Evolutionary conservation across 805 yeast species (phyloP).

Genomic region (Kazachstania bromeliacearum): DNA sequence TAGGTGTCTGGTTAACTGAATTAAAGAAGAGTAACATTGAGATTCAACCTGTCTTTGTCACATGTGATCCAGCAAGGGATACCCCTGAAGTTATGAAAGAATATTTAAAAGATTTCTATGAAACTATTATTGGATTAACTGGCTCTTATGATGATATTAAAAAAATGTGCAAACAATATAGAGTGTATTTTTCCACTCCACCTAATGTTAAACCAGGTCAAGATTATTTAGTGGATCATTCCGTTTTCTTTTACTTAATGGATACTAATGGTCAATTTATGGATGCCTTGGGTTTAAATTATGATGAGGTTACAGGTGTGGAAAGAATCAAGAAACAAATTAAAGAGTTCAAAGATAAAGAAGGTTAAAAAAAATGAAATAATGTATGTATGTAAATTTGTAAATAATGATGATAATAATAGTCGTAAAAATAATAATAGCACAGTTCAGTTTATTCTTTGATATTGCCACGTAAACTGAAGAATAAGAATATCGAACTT

Average conservation of each 20-base stretch:
- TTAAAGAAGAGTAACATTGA: slow-evolving; percentile 50
- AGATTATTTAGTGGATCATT: slow-evolving; percentile 93
- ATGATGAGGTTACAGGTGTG: slow-evolving; percentile 67
- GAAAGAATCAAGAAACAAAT: slow-evolving; percentile 68
- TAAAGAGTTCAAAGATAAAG: slow-evolving; percentile 57
- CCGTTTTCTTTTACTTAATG: slow-evolving; percentile 94
- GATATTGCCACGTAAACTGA: slow-evolving; percentile 6
- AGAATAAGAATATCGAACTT: slow-evolving; percentile 16
- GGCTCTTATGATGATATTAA: slow-evolving; percentile 84
- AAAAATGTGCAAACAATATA: slow-evolving; percentile 73
- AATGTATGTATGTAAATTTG: no score
- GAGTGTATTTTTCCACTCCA: slow-evolving; percentile 97
- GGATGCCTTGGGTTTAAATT: slow-evolving; percentile 90
- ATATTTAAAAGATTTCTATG: slow-evolving; percentile 84
- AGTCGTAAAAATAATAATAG: neutral
- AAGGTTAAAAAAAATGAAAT: no score
- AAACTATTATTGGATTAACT: slow-evolving; percentile 79
- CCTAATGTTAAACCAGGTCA: slow-evolving; percentile 90
- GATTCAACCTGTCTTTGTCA: slow-evolving; percentile 81
- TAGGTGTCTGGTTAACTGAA: slow-evolving; percentile 56
- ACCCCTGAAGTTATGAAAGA: slow-evolving; percentile 74
- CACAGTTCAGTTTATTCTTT: neutral
- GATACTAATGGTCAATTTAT: slow-evolving; percentile 96
- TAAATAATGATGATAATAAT: neutral
- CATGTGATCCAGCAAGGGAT: slow-evolving; percentile 96